Evolutionary conservation across 2,329 filamentous ascomycete genomes (phyloP).

Genomic region (Saccharata proteae): DNA sequence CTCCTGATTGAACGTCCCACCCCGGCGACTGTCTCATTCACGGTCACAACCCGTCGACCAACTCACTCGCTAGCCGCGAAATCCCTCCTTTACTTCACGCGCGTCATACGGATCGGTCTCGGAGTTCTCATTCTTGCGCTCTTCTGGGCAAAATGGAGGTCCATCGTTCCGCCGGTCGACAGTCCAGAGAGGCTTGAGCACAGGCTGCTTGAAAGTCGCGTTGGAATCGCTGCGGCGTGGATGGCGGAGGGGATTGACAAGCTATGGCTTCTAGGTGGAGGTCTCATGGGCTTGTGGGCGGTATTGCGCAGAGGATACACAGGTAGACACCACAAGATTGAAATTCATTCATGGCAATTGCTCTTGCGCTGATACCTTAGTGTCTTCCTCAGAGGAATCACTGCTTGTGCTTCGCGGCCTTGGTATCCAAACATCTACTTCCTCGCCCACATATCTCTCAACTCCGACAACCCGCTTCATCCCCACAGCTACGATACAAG

Average conservation of each 20-base stretch:
- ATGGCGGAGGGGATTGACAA: constrained; percentile 27
- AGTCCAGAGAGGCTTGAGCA: constrained; percentile 2
- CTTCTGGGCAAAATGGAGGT: constrained; percentile 17
- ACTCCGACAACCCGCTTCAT: constrained; percentile 61
- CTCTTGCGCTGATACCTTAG: constrained; percentile 9
- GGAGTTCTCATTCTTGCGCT: constrained; percentile 29
- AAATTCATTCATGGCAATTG: too few relatives aligned
- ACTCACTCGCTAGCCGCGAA: constrained; percentile 32
- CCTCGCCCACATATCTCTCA: constrained; percentile 54
- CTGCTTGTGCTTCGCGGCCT: constrained; percentile 79
- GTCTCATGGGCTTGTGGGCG: constrained; percentile 29
- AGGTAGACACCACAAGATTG: too few relatives aligned
- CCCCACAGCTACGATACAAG: constrained; percentile 80
- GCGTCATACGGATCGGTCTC: constrained; percentile 33
- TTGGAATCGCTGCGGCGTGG: constrained; percentile 15
- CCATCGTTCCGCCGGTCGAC: constrained; percentile 2
- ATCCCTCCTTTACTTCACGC: constrained; percentile 30
- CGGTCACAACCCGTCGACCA: constrained; percentile 65
- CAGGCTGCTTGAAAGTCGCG: not conserved
- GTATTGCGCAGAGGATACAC: constrained; percentile 39
- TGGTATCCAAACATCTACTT: constrained; percentile 77
- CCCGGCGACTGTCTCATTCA: constrained; percentile 84
- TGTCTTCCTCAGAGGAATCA: constrained; percentile 54
- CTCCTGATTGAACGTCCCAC: constrained; percentile 29
- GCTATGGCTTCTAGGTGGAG: constrained; percentile 28